Base-by-base conservation (phyloP, 2,329 filamentous ascomycete species). In the Mariannaea elegans region DNA sequence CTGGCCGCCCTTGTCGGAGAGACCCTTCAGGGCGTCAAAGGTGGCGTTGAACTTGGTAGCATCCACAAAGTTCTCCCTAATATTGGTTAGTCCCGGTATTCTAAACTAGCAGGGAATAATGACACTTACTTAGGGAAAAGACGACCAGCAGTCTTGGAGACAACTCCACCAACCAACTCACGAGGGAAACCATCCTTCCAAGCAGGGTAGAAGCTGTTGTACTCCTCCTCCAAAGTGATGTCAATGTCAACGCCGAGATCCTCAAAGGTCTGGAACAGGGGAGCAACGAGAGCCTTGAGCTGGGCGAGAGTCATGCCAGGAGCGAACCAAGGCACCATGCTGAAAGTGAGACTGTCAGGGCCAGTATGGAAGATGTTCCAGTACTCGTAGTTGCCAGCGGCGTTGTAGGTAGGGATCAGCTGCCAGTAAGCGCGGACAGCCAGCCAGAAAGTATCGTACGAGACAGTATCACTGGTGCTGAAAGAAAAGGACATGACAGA, bases 1-100 rank as follows among this genome's bases (percentile, higher is more conserved):
- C 12, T 75, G 68, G 12, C 78, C 78, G 13, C 79, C 79, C 12
- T 71, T 71, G 49, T 80, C 75, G 7, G 80, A 68, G 6, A 78
- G 73, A 23, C 74, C 63, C 52, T 75, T 77, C 61, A 81, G 71
- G 4, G 75, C 75, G 2, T 70, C 65, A 31, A 77, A 72, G 2
- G 75, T 76, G 7, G 69, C 69, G 23, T 74, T 66, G 51, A 74
- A 77, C 69, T 65, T 70, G 32, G n/a, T 27, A 2, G 61, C 21
- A n/a, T 69, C 34, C 14, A 57, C 47, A 9, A 69, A 65, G 19
- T 69, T 69, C 2, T 51, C 59, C 19, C 65, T 67, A n/a, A 0
- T 27, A 14, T 18, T 18, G 14, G 56, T 44, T 21, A 50, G 4
- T 24, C 18, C 44, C 23, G 19, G 8, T 13, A 4, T 6, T 34